Base-by-base conservation (phyloP, 2,329 filamentous ascomycete species). In the Lojkania enalia region DNA sequence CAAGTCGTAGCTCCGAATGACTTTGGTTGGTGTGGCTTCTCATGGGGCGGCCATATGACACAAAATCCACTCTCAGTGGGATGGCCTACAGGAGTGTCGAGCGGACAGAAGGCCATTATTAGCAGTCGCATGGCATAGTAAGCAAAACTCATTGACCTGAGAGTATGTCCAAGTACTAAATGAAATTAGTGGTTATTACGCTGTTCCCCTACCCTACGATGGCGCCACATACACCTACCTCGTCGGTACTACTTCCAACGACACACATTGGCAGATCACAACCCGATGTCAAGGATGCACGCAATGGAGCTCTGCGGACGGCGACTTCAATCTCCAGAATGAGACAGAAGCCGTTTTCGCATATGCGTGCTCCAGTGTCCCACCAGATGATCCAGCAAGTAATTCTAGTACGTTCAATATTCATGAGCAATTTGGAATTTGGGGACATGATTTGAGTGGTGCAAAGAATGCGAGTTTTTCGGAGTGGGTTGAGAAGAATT, bases 131-230 rank as follows among this genome's bases (percentile, higher is more conserved):
- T 54, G 37, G 55, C 55, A 9, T 52, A 29, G 52, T 58, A 48
- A 41, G 52, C n/a, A n/a, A n/a, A n/a, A n/a, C n/a, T n/a, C n/a
- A n/a, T n/a, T n/a, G n/a, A n/a, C n/a, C n/a, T n/a, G n/a, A n/a
- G n/a, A n/a, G n/a, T n/a, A n/a, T n/a, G n/a, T n/a, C n/a, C n/a
- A n/a, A n/a, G n/a, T n/a, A n/a, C n/a, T n/a, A n/a, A n/a, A n/a
- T n/a, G n/a, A n/a, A n/a, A n/a, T 9, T 15, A 94, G 88, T 45
- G 90, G 90, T 64, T 91, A 96, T 77, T 96, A 95, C 69, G 90
- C 90, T 66, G 85, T 95, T 74, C 92, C 87, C 72, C 95, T 95
- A 77, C 20, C 50, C 11, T 55, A 58, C 42, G 36, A 44, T 11
- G 39, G 42, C 12, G 55, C 51, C 18, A 36, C 30, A 19, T 49